Percentiles rank a stretch among this genome's conserved stretches.
These are phyloP conservation scores for Melastoma candidum DNA, from an alignment of 441 rosid species.

Conservation along the genomic window DNA sequence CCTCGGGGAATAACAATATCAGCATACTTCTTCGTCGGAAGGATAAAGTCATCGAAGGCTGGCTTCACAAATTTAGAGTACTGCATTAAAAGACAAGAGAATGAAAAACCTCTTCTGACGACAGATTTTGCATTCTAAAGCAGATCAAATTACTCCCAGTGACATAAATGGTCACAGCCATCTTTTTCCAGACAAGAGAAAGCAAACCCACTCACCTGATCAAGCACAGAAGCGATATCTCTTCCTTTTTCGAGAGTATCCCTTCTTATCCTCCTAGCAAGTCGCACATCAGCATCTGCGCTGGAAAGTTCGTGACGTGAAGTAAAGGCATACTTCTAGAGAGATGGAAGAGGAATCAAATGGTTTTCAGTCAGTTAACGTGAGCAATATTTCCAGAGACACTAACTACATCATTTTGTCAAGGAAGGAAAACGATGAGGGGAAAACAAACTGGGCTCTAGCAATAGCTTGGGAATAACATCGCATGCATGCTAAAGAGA, in stretches of 20 bases:
- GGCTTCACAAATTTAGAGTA: slow-evolving; percentile 98
- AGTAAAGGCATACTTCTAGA: slow-evolving; percentile 23
- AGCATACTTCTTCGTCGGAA: slow-evolving; percentile 94
- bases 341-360: too few species aligned
- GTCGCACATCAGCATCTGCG: slow-evolving; percentile 99
- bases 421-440: too few species aligned
- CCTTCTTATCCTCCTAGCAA: slow-evolving; percentile 95
- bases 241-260: slow-evolving; percentile 89
- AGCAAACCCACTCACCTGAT: slow-evolving; percentile 53
- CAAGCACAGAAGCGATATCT: slow-evolving; percentile 85
- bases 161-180: too few species aligned
- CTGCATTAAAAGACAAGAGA: slow-evolving; percentile 27
- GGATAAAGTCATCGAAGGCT: slow-evolving; percentile 96
- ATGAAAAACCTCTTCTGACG: too few species aligned
- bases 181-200: neutral
- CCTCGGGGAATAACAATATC: slow-evolving; percentile 99
- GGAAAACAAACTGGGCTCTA: too few species aligned
- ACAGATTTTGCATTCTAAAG: too few species aligned
- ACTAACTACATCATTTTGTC: too few species aligned
- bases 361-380: too few species aligned
- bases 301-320: slow-evolving; percentile 49
- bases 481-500: too few species aligned
- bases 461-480: too few species aligned
- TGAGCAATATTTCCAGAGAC: too few species aligned
- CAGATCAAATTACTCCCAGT: too few species aligned